Percentiles rank a stretch among this genome's conserved stretches.
phyloP scores from a whole-genome alignment of 116 monocot genomes.

The Dioscorea cayenensis region DNA sequence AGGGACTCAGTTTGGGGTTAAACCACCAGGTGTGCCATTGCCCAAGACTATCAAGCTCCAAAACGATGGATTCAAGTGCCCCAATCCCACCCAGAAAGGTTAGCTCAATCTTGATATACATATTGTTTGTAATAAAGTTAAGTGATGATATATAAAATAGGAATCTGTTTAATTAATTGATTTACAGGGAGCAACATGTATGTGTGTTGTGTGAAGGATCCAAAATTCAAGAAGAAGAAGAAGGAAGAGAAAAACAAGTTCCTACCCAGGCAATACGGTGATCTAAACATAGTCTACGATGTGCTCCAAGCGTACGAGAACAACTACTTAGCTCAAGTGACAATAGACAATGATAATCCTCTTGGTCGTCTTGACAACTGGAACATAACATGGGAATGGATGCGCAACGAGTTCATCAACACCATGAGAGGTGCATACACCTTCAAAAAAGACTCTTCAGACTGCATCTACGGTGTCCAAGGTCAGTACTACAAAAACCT shows the following conservation, averaged over 20 bases:
- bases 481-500: constrained; percentile 50
- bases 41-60: constrained; percentile 59
- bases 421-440: constrained; percentile 86
- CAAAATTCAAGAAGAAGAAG: constrained; percentile 50
- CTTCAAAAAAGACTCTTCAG: constrained; percentile 42
- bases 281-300: constrained; percentile 85
- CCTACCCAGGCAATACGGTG: constrained; percentile 54
- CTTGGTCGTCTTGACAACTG: constrained; percentile 93
- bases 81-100: constrained; percentile 46
- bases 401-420: constrained; percentile 92
- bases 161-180: not conserved
- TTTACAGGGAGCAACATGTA: constrained; percentile 38
- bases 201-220: constrained; percentile 66
- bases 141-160: no score
- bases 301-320: constrained; percentile 60
- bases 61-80: constrained; percentile 76
- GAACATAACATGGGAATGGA: constrained; percentile 98
- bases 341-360: constrained; percentile 73
- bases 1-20: constrained; percentile 90
- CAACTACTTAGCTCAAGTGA: constrained; percentile 84
- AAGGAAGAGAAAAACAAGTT: constrained; percentile 27
- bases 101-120: not conserved
- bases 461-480: constrained; percentile 60
- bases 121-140: no score
- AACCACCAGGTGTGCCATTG: constrained; percentile 60